Base-by-base conservation (phyloP, 768 basidiomycete genomes). In the Mycena filopes region DNA sequence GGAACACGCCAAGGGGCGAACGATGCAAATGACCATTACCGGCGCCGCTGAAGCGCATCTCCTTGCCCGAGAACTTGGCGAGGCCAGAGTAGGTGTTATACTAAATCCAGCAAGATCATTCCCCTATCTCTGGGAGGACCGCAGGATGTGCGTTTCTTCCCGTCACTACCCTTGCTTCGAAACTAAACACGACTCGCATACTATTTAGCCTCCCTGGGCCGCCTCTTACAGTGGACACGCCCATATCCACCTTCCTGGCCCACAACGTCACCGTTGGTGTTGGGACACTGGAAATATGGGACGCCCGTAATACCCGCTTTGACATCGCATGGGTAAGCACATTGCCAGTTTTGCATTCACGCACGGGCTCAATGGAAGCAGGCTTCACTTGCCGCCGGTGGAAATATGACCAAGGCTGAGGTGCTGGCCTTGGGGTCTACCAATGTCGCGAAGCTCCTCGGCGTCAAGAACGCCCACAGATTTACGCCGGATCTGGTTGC, bases 281-380 rank as follows among this genome's bases (percentile, higher is more conserved):
- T 49, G 91, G 90, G 31, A 77, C 84, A 49, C 76, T 83, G 48
- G 87, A 89, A 65, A 84, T 85, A 42, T 94, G 90, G 90, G 82
- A 84, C 26, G 89, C 91, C 10, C 86, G 92, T 23, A 94, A 91
- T 72, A 83, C 90, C 11, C 86, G 91, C 15, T 92, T 95, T 68
- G 94, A 97, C 68, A 78, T 88, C 36, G 92, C 87, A 36, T 96
- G 95, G 95, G 92, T 90, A 66, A 70, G 87, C 54, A 25, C 48
- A 42, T 60, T 43, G 87, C 38, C 91, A 61, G 58, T 36, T 60
- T 18, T 55, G 25, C 25, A 48, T 33, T 8, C 11, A 36, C 4
- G 15, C 10, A 3, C 36, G 4, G 56, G 41, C 33, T 51, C 10
- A 51, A 18, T n/a, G 11, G 26, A 23, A 33, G 18, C 55, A 85